Percentiles rank a stretch among this genome's conserved stretches.
These are phyloP conservation scores for Hibiscus trionum DNA, from an alignment of 345 rosid species.

Conservation along the genomic window DNA sequence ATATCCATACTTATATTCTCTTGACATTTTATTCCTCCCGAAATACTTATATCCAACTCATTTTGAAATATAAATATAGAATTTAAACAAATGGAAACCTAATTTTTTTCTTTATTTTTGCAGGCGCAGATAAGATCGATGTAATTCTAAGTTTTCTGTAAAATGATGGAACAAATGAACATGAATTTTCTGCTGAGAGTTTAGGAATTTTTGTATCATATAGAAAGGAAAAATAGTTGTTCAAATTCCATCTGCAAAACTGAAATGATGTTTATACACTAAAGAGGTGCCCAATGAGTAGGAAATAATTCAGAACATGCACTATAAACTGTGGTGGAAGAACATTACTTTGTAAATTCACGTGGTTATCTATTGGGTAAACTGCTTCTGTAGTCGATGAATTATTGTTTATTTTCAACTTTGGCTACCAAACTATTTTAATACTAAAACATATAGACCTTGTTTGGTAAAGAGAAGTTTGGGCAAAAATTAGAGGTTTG, in stretches of 20 bases:
- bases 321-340: background rate
- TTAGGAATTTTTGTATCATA: background rate
- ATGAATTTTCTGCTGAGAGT: background rate
- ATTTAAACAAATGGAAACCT: background rate
- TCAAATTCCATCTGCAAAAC: background rate
- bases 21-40: too few species aligned
- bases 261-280: background rate
- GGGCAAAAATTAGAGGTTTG: too few species aligned
- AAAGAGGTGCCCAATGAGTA: background rate
- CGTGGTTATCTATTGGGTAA: background rate
- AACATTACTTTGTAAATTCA: background rate
- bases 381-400: too few species aligned
- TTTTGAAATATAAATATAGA: too few species aligned
- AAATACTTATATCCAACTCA: too few species aligned
- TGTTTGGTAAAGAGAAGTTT: too few species aligned
- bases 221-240: background rate
- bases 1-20: too few species aligned
- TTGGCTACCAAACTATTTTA: too few species aligned
- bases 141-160: background rate
- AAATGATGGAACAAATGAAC: background rate
- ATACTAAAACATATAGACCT: too few species aligned
- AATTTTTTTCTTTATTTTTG: background rate
- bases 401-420: too few species aligned
- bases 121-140: constrained; percentile 13
- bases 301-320: background rate